Base-by-base conservation (phyloP, 257 asterid genomes). In the Solanum medicagineum region DNA sequence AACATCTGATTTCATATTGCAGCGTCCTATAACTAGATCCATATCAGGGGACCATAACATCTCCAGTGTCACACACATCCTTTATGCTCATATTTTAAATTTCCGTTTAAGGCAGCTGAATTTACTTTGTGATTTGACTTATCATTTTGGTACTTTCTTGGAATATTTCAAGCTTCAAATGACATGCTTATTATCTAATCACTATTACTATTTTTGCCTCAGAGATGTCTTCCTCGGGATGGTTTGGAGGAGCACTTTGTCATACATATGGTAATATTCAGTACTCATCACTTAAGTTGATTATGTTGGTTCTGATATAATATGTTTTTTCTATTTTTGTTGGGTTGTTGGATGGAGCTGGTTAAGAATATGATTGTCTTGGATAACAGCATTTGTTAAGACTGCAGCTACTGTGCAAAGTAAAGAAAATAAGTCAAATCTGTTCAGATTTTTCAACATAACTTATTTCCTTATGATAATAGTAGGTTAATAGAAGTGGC, bases 181-280 rank as follows among this genome's bases (percentile, higher is more conserved):
- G 62, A 51, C 49, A 77, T 15, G 65, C 83, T 77, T 56, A 77
- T 77, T n/a, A 51, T 77, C 45, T 77, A 51, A 77, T 26, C 53
- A 63, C 63, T 77, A 10, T 77, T 77, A 51, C 83, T 77, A 3
- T 26, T 51, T 77, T 77, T 51, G 26, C 47, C 83, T 85, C 98
- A 97, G 99, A 92, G 99, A 88, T 97, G 99, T 87, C 98, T 95
- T 81, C 93, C 95, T 29, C 94, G 93, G 86, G 94, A 93, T 86
- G 93, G 93, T 83, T 89, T 97, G 97, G 99, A 95, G 71, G 99
- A 97, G 91, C 98, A 93, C 91, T 91, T 97, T 84, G 92, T 93
- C 87, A 91, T 97, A 83, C 97, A 94, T 92, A 89, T 92, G 99
- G 99, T 97, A 97, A 90, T 86, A 20, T 53, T 57, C 29, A 68